A percentile compares a stretch with the other conserved stretches of the same genome.
Evolutionary conservation across 176 grass and related monocot genomes (phyloP).

Genomic region (bread wheat (Triticum aestivum)): DNA sequence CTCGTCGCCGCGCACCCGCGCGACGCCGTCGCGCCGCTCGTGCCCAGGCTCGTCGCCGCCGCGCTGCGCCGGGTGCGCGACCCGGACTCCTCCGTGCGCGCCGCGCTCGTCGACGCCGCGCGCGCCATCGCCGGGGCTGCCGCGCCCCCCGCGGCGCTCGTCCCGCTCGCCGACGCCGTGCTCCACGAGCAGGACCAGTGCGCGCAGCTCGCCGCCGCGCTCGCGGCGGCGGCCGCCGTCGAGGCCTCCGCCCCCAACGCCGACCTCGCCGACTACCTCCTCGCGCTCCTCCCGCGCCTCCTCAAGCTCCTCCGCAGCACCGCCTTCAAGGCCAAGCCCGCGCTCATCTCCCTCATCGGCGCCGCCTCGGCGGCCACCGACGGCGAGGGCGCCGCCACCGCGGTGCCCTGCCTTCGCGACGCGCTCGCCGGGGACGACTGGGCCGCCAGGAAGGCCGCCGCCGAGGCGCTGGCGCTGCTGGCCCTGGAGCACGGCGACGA

Average conservation of each 20-base stretch:
- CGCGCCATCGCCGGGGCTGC: slow-evolving; percentile 52
- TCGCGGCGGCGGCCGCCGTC: slow-evolving; percentile 59
- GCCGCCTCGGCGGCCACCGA: slow-evolving; percentile 52
- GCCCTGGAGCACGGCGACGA: slow-evolving; percentile 63
- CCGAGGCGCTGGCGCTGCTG: slow-evolving; percentile 72
- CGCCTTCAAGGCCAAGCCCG: slow-evolving; percentile 89
- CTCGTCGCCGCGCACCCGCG: slow-evolving; percentile 57
- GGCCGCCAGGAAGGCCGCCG: slow-evolving; percentile 81
- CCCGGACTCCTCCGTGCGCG: slow-evolving; percentile 91
- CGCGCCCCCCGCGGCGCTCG: slow-evolving; percentile 13
- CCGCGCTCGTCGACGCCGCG: slow-evolving; percentile 74
- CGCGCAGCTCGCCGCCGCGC: slow-evolving; percentile 72
- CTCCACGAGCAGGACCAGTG: slow-evolving; percentile 96
- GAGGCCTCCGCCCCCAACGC: slow-evolving; percentile 45
- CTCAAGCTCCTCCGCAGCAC: slow-evolving; percentile 85
- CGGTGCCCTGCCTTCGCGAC: slow-evolving; percentile 67
- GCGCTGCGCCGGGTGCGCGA: slow-evolving; percentile 80
- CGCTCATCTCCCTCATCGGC: slow-evolving; percentile 83
- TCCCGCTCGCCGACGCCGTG: slow-evolving; percentile 53
- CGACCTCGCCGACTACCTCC: slow-evolving; percentile 75
- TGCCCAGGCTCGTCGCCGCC: slow-evolving; percentile 66
- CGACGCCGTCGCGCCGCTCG: slow-evolving; percentile 57
- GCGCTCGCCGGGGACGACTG: slow-evolving; percentile 82
- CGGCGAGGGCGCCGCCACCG: slow-evolving; percentile 47
- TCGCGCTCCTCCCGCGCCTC: slow-evolving; percentile 67